These are phyloP conservation scores for Novymonas esmeraldas DNA, from an alignment of 208 protist genomes.

Conservation along the genomic window DNA sequence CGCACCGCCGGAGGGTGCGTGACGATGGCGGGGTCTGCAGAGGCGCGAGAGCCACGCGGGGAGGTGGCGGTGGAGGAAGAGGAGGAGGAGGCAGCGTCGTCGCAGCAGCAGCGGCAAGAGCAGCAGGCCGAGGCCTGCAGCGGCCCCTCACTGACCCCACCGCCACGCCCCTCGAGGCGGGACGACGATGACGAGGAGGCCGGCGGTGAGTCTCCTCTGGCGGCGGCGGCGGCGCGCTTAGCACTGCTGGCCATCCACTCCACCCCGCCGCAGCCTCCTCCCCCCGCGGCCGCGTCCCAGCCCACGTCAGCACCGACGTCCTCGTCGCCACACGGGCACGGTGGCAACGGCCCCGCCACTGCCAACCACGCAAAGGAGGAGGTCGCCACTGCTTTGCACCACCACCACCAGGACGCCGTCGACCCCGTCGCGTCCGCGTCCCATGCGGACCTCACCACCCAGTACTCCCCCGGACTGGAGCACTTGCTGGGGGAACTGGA, in stretches of 20 bases:
- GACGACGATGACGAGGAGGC: conserved; percentile 34
- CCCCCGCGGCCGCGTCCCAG: not conserved
- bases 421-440: not conserved
- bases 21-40: not conserved
- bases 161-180: not conserved
- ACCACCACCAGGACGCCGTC: too few relatives aligned
- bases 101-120: conserved; percentile 7
- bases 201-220: conserved; percentile 22
- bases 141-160: not conserved
- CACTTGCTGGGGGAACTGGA: conserved; percentile 27
- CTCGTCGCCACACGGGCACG: not conserved
- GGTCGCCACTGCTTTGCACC: not conserved
- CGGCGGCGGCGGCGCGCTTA: conserved; percentile 12
- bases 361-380: not conserved
- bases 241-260: conserved; percentile 15
- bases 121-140: not conserved
- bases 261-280: conserved; percentile 12
- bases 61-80: conserved; percentile 13
- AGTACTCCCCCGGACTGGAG: conserved; percentile 26
- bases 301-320: not conserved
- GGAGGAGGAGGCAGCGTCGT: conserved; percentile 22
- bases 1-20: not conserved
- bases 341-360: not conserved
- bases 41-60: not conserved
- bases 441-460: conserved; percentile 14